Percentiles rank a stretch among this genome's conserved stretches.
Conservation (phyloP, 116 monocot genomes). For the Zostera marina region DNA sequence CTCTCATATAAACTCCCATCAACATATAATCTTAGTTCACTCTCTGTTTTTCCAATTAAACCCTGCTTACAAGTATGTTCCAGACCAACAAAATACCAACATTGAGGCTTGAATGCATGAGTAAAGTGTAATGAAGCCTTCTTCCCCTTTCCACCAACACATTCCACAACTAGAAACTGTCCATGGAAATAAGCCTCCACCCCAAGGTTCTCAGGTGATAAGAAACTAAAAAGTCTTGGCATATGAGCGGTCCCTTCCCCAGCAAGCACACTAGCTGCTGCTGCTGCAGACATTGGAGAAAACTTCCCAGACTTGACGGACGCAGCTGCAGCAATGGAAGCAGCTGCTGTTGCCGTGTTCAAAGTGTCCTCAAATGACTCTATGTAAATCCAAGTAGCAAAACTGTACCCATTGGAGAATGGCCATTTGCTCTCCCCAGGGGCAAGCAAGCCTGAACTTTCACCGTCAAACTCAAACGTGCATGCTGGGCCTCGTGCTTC, state of each 20-base stretch:
- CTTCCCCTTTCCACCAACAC: constrained; percentile 56
- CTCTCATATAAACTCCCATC: constrained; percentile 81
- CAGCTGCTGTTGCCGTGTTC: constrained; percentile 70
- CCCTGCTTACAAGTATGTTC: constrained; percentile 80
- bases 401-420: constrained; percentile 81
- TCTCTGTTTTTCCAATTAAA: constrained; percentile 77
- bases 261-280: constrained; percentile 80
- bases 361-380: constrained; percentile 72
- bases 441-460: constrained; percentile 78
- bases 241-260: constrained; percentile 76
- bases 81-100: constrained; percentile 89
- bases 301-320: constrained; percentile 52
- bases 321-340: constrained; percentile 64
- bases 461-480: constrained; percentile 88
- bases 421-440: constrained; percentile 88
- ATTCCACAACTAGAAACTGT: constrained; percentile 90
- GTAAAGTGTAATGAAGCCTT: constrained; percentile 79
- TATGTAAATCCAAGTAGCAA: constrained; percentile 88
- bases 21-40: constrained; percentile 81
- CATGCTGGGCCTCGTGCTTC: constrained; percentile 55
- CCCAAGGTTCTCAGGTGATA: constrained; percentile 71
- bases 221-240: constrained; percentile 91
- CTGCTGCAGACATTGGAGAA: constrained; percentile 64
- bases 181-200: constrained; percentile 95
- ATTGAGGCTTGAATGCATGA: constrained; percentile 69